phyloP scores from a whole-genome alignment of 2,329 filamentous ascomycete genomes.

The Teratosphaeria zuluensis region DNA sequence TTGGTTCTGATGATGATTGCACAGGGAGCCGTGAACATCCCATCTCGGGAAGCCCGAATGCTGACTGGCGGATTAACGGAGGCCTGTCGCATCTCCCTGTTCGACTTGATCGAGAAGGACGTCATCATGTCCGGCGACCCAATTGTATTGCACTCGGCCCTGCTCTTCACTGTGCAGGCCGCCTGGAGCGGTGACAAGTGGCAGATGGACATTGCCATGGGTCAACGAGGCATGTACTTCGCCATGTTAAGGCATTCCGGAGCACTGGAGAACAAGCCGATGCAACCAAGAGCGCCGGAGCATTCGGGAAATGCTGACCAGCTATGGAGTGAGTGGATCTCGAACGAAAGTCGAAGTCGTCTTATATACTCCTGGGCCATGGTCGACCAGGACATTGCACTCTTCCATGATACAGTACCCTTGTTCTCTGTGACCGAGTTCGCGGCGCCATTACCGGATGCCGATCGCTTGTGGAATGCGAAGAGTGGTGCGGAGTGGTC shows the following conservation, averaged over 20 bases:
- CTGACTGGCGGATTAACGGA: conserved; percentile 59
- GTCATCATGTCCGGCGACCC: conserved; percentile 58
- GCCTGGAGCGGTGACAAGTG: conserved; percentile 69
- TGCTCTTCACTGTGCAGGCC: conserved; percentile 58
- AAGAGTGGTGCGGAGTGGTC: conserved; percentile 51
- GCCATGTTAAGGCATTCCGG: conserved; percentile 63
- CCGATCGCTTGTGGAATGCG: conserved; percentile 55
- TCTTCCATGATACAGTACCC: conserved; percentile 55
- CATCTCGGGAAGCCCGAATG: conserved; percentile 54
- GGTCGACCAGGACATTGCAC: conserved; percentile 60
- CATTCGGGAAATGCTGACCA: conserved; percentile 39
- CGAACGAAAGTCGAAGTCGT: conserved; percentile 54
- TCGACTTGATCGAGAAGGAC: conserved; percentile 63
- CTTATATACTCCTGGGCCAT: conserved; percentile 68
- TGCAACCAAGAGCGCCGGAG: conserved; percentile 38
- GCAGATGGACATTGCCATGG: conserved; percentile 70
- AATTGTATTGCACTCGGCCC: conserved; percentile 53
- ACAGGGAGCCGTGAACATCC: conserved; percentile 57
- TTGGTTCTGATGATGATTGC: conserved; percentile 64
- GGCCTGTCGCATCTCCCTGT: conserved; percentile 61
- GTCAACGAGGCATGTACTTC: conserved; percentile 63
- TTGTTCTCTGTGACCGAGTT: conserved; percentile 58
- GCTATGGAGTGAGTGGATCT: conserved; percentile 56
- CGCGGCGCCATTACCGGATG: conserved; percentile 52
- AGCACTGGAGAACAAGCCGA: conserved; percentile 44